phyloP scores from a whole-genome alignment of 495 filamentous ascomycete species.

The Aspergillus heteromorphus region DNA sequence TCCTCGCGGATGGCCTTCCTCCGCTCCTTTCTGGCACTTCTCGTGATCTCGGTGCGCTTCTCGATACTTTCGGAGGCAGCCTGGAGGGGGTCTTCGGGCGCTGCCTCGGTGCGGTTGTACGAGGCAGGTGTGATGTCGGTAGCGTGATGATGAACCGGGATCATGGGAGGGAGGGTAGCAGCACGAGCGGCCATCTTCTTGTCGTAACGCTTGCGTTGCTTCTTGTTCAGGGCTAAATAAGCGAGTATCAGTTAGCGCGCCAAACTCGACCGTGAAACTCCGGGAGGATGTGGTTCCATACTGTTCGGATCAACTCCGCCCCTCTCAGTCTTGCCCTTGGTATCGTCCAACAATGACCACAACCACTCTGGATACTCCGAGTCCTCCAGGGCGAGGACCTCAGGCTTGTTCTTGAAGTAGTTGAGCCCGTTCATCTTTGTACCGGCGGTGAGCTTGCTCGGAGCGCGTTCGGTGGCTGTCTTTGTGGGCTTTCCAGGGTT shows the following conservation, averaged over 20 bases:
- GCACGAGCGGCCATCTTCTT: slow-evolving; percentile 60
- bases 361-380: slow-evolving; percentile 88
- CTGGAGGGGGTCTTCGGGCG: slow-evolving; percentile 19
- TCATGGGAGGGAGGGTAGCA: slow-evolving; percentile 61
- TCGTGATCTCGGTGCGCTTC: slow-evolving; percentile 42
- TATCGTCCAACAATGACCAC: slow-evolving; percentile 67
- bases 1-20: slow-evolving; percentile 79
- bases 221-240: slow-evolving; percentile 46
- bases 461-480: slow-evolving; percentile 20
- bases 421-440: slow-evolving; percentile 74
- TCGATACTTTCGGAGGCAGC: slow-evolving; percentile 32
- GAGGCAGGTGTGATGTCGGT: slow-evolving; percentile 68
- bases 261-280: neutral
- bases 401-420: slow-evolving; percentile 77
- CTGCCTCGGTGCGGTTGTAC: slow-evolving; percentile 28
- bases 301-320: slow-evolving; percentile 49
- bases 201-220: slow-evolving; percentile 57
- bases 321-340: slow-evolving; percentile 28
- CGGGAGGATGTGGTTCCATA: slow-evolving; percentile 40
- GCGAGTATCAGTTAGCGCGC: slow-evolving; percentile 4
- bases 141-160: slow-evolving; percentile 78
- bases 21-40: slow-evolving; percentile 64
- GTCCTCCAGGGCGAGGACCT: slow-evolving; percentile 69
- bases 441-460: slow-evolving; percentile 59
- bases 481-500: slow-evolving; percentile 24